phyloP scores from a whole-genome alignment of 2,329 filamentous ascomycete genomes.

The Sphaerulina vaccinii region DNA sequence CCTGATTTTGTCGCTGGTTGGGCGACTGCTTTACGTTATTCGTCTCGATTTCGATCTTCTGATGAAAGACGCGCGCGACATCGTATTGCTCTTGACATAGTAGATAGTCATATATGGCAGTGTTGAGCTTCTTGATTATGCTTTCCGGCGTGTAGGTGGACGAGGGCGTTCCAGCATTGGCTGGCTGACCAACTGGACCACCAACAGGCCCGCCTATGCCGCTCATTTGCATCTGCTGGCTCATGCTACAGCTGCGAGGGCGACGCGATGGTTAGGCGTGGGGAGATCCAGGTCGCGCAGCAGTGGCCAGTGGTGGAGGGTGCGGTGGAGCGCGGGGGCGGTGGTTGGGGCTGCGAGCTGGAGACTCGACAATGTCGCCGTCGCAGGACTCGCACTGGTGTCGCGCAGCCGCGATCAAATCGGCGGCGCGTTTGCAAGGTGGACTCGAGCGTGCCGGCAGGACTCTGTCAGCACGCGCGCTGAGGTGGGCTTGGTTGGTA shows the following conservation, averaged over 20 bases:
- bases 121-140: slow-evolving; percentile 66
- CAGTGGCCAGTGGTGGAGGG: background rate
- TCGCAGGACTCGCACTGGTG: background rate
- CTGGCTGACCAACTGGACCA: slow-evolving; percentile 53
- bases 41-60: slow-evolving; percentile 43
- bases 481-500: background rate
- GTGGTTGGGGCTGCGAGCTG: background rate
- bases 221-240: slow-evolving; percentile 66
- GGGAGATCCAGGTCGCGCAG: background rate
- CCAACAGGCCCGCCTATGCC: slow-evolving; percentile 59
- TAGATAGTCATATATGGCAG: slow-evolving; percentile 90
- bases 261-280: slow-evolving; percentile 11
- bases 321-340: slow-evolving; percentile 1
- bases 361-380: background rate
- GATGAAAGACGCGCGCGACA: slow-evolving; percentile 72
- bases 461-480: background rate
- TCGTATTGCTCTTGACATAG: slow-evolving; percentile 81
- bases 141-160: slow-evolving; percentile 39
- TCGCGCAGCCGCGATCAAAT: background rate
- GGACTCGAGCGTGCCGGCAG: background rate
- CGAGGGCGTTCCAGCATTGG: slow-evolving; percentile 33
- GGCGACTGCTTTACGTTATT: slow-evolving; percentile 60
- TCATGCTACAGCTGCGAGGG: slow-evolving; percentile 43
- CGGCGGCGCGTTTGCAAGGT: background rate
- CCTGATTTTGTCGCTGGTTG: slow-evolving; percentile 57